Conservation (phyloP, 2,329 filamentous ascomycete species). For the Cladosporium sp. region DNA sequence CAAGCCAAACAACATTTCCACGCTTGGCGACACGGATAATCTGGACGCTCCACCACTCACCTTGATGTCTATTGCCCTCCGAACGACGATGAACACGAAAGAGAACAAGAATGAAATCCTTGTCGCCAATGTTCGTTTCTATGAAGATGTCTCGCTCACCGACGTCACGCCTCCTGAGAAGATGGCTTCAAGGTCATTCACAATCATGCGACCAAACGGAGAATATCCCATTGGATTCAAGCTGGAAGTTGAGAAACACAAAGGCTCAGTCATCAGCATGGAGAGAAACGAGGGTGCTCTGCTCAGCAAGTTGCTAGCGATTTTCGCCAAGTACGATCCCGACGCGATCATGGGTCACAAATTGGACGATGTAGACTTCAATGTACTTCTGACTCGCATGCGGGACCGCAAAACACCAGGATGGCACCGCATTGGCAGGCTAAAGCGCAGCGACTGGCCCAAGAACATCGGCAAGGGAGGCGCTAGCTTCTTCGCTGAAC, state of each 20-base stretch:
- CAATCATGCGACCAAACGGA: conserved; percentile 76
- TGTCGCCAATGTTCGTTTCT: conserved; percentile 84
- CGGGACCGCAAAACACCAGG: conserved; percentile 87
- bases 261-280: conserved; percentile 67
- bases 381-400: conserved; percentile 79
- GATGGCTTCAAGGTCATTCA: conserved; percentile 85
- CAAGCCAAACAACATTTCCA: conserved; percentile 71
- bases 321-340: conserved; percentile 82
- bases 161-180: conserved; percentile 88
- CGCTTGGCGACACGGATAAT: conserved; percentile 72
- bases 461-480: conserved; percentile 78
- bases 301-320: conserved; percentile 81
- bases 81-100: conserved; percentile 82
- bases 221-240: conserved; percentile 87
- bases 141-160: conserved; percentile 80
- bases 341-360: conserved; percentile 93
- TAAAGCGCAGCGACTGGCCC: conserved; percentile 83
- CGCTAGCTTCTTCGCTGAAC: conserved; percentile 88
- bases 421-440: conserved; percentile 87
- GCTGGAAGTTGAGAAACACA: conserved; percentile 66
- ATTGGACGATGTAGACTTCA: conserved; percentile 96
- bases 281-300: conserved; percentile 82
- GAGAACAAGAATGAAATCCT: conserved; percentile 97
- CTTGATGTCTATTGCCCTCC: conserved; percentile 88
- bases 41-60: conserved; percentile 82